These are phyloP conservation scores for Geum urbanum DNA, from an alignment of 306 rosid genomes.

Conservation along the genomic window DNA sequence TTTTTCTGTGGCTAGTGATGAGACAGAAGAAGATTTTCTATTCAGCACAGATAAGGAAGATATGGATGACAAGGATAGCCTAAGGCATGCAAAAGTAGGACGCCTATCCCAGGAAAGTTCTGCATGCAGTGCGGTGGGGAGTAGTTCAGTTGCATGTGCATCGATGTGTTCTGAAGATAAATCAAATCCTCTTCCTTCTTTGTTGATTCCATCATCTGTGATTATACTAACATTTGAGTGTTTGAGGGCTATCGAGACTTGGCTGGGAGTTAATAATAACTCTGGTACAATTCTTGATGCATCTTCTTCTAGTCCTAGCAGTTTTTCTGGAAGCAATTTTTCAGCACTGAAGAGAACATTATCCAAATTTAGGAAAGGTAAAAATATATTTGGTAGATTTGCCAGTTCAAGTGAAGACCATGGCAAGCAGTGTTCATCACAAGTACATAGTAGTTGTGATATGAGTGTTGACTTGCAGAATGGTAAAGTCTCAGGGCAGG, in stretches of 20 bases:
- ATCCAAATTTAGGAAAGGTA: constrained; percentile 59
- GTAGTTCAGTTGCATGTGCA: constrained; percentile 32
- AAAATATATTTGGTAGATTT: constrained; percentile 52
- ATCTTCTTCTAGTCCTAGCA: constrained; percentile 38
- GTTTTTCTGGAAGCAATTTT: constrained; percentile 46
- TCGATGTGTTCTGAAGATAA: constrained; percentile 38
- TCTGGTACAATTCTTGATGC: constrained; percentile 39
- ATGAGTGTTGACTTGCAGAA: constrained; percentile 29
- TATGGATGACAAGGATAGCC: constrained; percentile 50
- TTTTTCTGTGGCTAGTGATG: constrained; percentile 58
- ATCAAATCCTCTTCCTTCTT: constrained; percentile 32
- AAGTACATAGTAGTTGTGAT: constrained; percentile 25
- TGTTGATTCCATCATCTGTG: constrained; percentile 54
- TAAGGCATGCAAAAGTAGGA: constrained; percentile 82
- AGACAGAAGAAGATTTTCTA: constrained; percentile 39
- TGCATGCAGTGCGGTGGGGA: constrained; percentile 47
- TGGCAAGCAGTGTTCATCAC: constrained; percentile 35
- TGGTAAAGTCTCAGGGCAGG: constrained; percentile 34
- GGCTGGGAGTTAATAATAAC: constrained; percentile 59
- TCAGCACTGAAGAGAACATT: constrained; percentile 56
- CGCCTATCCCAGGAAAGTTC: constrained; percentile 74
- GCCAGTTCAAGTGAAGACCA: constrained; percentile 59
- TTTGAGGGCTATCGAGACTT: constrained; percentile 74
- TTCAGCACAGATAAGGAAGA: constrained; percentile 34
- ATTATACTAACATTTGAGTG: constrained; percentile 72